These are phyloP conservation scores for Amylocystis lapponica DNA, from an alignment of 768 basidiomycete species.

Conservation along the genomic window DNA sequence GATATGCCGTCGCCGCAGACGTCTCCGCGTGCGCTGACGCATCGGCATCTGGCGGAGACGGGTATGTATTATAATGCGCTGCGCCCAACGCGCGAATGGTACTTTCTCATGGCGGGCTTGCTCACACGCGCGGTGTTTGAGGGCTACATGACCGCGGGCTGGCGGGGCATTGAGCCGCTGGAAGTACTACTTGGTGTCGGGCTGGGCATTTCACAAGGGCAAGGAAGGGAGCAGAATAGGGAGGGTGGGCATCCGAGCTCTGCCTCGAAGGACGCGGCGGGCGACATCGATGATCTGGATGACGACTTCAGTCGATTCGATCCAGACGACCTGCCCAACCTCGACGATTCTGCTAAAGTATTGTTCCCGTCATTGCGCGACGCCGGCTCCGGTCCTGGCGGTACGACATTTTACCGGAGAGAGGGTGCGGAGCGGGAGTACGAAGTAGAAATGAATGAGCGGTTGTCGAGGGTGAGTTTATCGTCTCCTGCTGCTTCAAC, in stretches of 20 bases:
- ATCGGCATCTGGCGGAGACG: constrained; percentile 8
- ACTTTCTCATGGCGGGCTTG: constrained; percentile 68
- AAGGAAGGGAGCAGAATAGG: neutral
- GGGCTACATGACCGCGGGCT: constrained; percentile 77
- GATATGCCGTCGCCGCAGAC: constrained; percentile 16
- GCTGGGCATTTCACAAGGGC: constrained; percentile 35
- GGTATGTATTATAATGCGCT: constrained; percentile 35
- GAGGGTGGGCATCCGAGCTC: constrained; percentile 1
- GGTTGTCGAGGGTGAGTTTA: constrained; percentile 58
- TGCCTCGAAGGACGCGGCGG: neutral
- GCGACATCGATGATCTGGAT: constrained; percentile 9
- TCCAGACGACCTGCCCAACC: constrained; percentile 69
- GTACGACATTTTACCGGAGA: constrained; percentile 27
- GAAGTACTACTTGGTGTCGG: constrained; percentile 74
- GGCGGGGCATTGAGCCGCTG: constrained; percentile 66
- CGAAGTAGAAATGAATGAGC: constrained; percentile 66
- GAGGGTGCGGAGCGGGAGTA: constrained; percentile 65
- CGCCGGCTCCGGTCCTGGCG: constrained; percentile 26
- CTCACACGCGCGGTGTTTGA: constrained; percentile 81
- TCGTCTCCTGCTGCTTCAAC: neutral
- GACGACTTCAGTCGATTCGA: constrained; percentile 54
- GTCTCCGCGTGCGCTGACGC: constrained; percentile 14
- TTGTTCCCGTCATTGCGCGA: constrained; percentile 51
- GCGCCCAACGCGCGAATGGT: constrained; percentile 74
- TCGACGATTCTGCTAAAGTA: constrained; percentile 59